A percentile compares a stretch with the other conserved stretches of the same genome.
Evolutionary conservation across 73 alveolate species (phyloP).

Genomic region (Diophrys appendiculata): DNA sequence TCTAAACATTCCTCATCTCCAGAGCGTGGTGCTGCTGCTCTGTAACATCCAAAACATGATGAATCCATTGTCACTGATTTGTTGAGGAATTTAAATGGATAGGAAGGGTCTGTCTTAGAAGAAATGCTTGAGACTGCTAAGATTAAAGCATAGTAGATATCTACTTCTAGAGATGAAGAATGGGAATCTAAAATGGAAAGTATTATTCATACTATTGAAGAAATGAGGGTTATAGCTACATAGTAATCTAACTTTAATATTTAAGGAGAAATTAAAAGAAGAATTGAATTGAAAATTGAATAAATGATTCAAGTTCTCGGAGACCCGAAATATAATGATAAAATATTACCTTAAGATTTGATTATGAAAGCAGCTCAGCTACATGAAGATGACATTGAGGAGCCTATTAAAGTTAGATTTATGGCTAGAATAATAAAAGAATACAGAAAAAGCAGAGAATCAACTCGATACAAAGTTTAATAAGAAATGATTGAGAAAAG

Average conservation of each 20-base stretch:
- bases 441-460: conserved; percentile 13
- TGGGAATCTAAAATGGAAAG: background rate
- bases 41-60: background rate
- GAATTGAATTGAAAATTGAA: background rate
- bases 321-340: background rate
- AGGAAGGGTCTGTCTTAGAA: background rate
- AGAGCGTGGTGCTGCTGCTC: background rate
- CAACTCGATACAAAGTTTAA: background rate
- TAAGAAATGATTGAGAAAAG: background rate
- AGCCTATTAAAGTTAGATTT: background rate
- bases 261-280: background rate
- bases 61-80: no score
- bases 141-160: background rate
- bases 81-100: background rate
- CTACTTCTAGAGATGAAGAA: background rate
- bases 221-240: background rate
- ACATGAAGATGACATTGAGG: conserved; percentile 10
- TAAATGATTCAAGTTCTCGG: background rate
- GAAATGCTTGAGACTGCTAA: background rate
- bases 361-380: conserved; percentile 3
- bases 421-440: conserved; percentile 3
- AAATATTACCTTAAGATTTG: background rate
- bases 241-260: background rate
- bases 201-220: background rate
- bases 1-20: background rate